These are phyloP conservation scores for Sedum album DNA, from an alignment of 164 flowering plant species.

Conservation along the genomic window DNA sequence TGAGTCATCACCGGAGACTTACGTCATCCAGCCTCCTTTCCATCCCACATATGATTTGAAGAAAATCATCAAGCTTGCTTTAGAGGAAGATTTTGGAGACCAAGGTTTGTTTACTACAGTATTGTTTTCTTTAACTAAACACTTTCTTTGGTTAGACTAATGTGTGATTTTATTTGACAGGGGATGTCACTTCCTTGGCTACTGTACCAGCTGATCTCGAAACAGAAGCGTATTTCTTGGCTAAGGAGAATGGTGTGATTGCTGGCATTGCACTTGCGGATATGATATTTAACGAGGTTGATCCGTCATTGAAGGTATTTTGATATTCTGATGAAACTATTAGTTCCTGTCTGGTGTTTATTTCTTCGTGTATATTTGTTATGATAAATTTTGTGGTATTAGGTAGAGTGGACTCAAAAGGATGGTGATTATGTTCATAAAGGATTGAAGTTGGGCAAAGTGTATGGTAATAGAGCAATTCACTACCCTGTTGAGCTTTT, in stretches of 20 bases:
- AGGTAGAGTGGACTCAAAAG: conserved; percentile 82
- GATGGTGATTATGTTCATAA: conserved; percentile 73
- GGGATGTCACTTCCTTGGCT: conserved; percentile 91
- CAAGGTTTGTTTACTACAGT: conserved; percentile 23
- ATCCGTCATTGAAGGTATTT: conserved; percentile 77
- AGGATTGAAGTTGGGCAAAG: conserved; percentile 84
- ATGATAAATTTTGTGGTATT: conserved; percentile 13
- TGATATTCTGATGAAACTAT: background rate
- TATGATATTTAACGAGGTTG: conserved; percentile 80
- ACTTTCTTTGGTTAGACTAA: background rate
- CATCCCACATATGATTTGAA: conserved; percentile 78
- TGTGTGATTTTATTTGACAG: conserved; percentile 23
- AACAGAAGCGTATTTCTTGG: conserved; percentile 85
- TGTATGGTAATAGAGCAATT: conserved; percentile 37
- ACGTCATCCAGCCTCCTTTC: conserved; percentile 41
- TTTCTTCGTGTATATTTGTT: background rate
- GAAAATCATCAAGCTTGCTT: conserved; percentile 64
- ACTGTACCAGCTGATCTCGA: conserved; percentile 74
- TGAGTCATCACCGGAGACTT: background rate
- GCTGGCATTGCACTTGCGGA: conserved; percentile 92
- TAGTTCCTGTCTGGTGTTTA: background rate
- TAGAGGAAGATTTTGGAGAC: conserved; percentile 70
- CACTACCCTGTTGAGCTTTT: background rate
- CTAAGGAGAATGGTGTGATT: conserved; percentile 84
- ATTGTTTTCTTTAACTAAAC: background rate